Base-by-base conservation (phyloP, 140 eudicot species). In the Bidens hawaiensis region DNA sequence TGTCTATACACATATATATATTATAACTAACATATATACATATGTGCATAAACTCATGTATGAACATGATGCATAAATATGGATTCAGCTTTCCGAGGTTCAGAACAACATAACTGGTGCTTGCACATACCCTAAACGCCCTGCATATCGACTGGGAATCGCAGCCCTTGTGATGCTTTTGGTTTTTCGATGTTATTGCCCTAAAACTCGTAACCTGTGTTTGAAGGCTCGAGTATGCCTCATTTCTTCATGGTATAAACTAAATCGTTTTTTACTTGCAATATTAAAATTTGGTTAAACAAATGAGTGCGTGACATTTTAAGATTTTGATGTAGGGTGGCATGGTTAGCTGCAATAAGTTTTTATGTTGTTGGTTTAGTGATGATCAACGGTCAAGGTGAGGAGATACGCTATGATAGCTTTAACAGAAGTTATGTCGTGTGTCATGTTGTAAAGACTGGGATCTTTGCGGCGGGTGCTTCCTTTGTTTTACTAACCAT, bases 301-400 rank as follows among this genome's bases (percentile, higher is more conserved):
- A 8, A 30, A 30, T 30, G 4, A 30, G 0, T 8, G 6, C 0
- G 7, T 30, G 3, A 30, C 36, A n/a, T 8, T 30, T 30, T 30
- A n/a, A n/a, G n/a, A n/a, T n/a, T n/a, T n/a, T n/a, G n/a, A n/a
- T n/a, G 47, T 28, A 68, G 58, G 74, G 26, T 68, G 74, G 66
- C 74, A 45, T 68, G 56, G 58, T 58, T 56, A 5, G 59, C 17
- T 42, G 66, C 74, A 9, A 6, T 68, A 38, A 19, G 6, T 21
- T 68, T 56, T 18, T 68, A 56, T 11, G 34, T 68, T 4, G 48
- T 28, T 19, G 59, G 74, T 68, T 68, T 68, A 58, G 21, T 43
- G 74, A 68, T 68, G 74, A 68, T 68, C 28, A 6, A 0, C n/a
- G 27, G 57, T 28, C 74, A 68, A 56, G 74, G 54, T 24, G 8